Percentiles rank a stretch among this genome's conserved stretches.
Evolutionary conservation across 768 basidiomycete genomes (phyloP).

Genomic region (Tulasnella sp.): DNA sequence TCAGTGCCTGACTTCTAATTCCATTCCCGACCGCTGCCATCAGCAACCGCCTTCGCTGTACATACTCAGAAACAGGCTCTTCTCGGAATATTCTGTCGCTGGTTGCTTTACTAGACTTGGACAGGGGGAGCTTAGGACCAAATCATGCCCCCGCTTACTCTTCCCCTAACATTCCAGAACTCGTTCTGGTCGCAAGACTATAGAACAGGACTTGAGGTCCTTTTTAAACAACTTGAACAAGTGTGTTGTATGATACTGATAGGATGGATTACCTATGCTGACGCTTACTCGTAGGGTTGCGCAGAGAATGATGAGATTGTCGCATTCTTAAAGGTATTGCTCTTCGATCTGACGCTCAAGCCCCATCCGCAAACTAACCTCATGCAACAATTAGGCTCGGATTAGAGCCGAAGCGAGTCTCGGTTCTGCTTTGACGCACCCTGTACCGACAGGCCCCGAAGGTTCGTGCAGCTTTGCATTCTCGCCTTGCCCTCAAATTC

Average conservation of each 20-base stretch:
- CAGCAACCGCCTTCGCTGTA: too few species aligned
- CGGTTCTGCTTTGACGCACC: slow-evolving; percentile 46
- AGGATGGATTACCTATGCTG: background rate
- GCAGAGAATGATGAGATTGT: slow-evolving; percentile 77
- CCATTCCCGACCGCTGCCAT: too few species aligned
- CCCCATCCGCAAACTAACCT: background rate
- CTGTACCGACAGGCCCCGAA: slow-evolving; percentile 39
- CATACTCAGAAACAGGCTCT: background rate
- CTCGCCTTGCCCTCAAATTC: slow-evolving; percentile 19
- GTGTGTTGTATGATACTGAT: slow-evolving; percentile 30
- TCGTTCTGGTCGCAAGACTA: slow-evolving; percentile 90
- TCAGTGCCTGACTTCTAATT: too few species aligned
- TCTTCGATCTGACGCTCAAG: background rate
- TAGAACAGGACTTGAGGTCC: slow-evolving; percentile 65
- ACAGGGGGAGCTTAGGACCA: too few species aligned
- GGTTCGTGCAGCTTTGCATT: slow-evolving; percentile 29
- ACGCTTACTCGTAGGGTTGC: slow-evolving; percentile 43
- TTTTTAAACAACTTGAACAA: slow-evolving; percentile 70
- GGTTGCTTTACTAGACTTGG: background rate
- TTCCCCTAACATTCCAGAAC: slow-evolving; percentile 81
- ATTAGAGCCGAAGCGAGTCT: slow-evolving; percentile 57
- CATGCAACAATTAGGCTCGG: slow-evolving; percentile 51
- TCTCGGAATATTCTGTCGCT: too few species aligned
- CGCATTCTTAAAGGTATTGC: slow-evolving; percentile 58
- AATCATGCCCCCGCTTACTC: slow-evolving; percentile 73